Conservation (phyloP, 2,329 filamentous ascomycete genomes). For the Epichloe aotearoae region DNA sequence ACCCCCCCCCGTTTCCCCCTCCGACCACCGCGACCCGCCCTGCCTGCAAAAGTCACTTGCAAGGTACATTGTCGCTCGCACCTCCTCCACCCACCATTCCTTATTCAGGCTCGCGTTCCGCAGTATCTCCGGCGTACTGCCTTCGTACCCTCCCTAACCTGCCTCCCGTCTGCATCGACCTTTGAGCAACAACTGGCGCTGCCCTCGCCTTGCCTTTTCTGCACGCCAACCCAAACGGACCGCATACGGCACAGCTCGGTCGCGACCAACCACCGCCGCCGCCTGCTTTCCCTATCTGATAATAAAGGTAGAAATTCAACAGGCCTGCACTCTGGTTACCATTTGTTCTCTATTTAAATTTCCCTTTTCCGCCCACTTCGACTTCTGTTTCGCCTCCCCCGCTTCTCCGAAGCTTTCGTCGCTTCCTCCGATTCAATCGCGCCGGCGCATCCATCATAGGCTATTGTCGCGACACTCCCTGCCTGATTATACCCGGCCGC, state of each 20-base stretch:
- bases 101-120: constrained; percentile 1
- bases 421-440: neutral
- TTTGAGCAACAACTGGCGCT: neutral
- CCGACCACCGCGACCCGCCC: constrained; percentile 5
- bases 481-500: neutral
- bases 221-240: neutral
- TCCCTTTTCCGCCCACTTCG: neutral
- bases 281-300: neutral
- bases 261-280: constrained; percentile 7
- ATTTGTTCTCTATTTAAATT: neutral
- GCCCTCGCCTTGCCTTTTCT: neutral
- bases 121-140: constrained; percentile 1
- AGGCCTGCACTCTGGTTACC: neutral
- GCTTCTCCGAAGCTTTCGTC: neutral
- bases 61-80: constrained; percentile 2
- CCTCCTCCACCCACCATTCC: neutral
- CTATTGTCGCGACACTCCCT: constrained; percentile 1
- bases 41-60: constrained; percentile 12
- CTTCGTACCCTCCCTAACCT: neutral
- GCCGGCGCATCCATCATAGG: constrained; percentile 3
- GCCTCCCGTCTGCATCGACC: neutral
- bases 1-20: constrained; percentile 16
- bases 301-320: neutral
- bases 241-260: constrained; percentile 5
- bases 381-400: neutral